Base-by-base conservation (phyloP, 1,139 yeast species). In the Debaryomyces fabryi region DNA sequence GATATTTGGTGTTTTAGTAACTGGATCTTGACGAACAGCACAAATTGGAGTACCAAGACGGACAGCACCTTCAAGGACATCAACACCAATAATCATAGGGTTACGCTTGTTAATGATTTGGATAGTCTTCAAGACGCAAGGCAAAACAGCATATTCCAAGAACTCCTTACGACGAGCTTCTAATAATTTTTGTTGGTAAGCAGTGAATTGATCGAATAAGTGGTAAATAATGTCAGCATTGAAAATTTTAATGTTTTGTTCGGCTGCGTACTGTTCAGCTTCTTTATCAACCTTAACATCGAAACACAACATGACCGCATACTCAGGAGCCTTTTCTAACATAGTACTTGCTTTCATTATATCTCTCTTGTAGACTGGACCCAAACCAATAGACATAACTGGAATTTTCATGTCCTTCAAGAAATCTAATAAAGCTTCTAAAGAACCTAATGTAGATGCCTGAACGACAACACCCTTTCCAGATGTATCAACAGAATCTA, bases 21-120 rank as follows among this genome's bases (percentile, higher is more conserved):
- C 78, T 36, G 98, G 96, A 63, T 92, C 97, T 44, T 77, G 76
- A 71, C 92, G 91, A 47, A 93, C 97, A 25, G 95, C 93, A 74
- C 96, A 87, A 54, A 93, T 90, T 56, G 99, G 99, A 1, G 99
- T 92, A 50, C 99, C 99, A 45, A 88, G 69, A 57, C 93, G 83
- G 43, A 95, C 80, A 38, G 88, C 79, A 61, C 99, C 99, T 68
- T 93, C 98, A 46, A 82, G 69, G 54, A 93, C 96, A 68, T 93
- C 99, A 52, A 93, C 98, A 82, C 99, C 99, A 65, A 93, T 88
- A 64, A 93, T 91, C 98, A 93, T 93, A 51, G 99, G 99, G 70
- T 92, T 91, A 75, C 99, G 89, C 78, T 93, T 93, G 83, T 95
- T 95, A 69, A 93, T 95, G 64, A 95, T 91, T 76, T 95, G 98